Conservation (phyloP, 2,329 filamentous ascomycete species). For the Aspergillus sergii region DNA sequence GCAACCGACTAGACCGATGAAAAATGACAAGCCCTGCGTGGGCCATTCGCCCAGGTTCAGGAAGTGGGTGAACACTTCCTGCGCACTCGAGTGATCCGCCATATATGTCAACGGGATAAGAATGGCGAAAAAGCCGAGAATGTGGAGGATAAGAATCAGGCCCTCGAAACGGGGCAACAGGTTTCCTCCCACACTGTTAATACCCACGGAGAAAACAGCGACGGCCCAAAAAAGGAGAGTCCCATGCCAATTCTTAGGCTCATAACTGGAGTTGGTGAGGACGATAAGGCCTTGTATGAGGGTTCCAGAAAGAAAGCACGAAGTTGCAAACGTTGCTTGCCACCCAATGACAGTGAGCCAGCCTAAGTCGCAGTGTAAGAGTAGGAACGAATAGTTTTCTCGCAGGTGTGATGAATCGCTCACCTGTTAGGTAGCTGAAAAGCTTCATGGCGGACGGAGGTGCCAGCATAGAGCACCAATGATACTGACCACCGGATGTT, state of each 20-base stretch:
- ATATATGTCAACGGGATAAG: conserved; percentile 51
- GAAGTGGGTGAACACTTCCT: conserved; percentile 52
- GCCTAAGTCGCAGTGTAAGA: conserved; percentile 20
- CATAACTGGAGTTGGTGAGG: conserved; percentile 42
- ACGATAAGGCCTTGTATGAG: conserved; percentile 41
- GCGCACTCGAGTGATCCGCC: conserved; percentile 43
- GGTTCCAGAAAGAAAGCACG: conserved; percentile 34
- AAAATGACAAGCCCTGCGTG: conserved; percentile 44
- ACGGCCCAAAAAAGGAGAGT: conserved; percentile 53
- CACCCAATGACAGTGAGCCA: conserved; percentile 48
- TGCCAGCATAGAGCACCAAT: conserved; percentile 47
- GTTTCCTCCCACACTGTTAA: conserved; percentile 49
- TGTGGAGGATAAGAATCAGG: conserved; percentile 52
- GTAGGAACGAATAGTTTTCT: not conserved
- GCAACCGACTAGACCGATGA: conserved; percentile 37
- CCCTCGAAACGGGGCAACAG: conserved; percentile 53
- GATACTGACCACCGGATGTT: conserved; percentile 42
- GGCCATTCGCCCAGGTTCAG: conserved; percentile 50
- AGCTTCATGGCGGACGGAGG: conserved; percentile 36
- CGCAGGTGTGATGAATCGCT: not conserved
- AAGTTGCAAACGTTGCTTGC: conserved; percentile 47
- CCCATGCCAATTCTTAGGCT: conserved; percentile 50
- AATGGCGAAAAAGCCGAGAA: conserved; percentile 57
- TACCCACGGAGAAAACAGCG: conserved; percentile 38
- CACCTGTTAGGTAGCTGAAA: conserved; percentile 43